These are phyloP conservation scores for Paramecium caudatum DNA, from an alignment of 73 alveolate genomes.

Conservation along the genomic window DNA sequence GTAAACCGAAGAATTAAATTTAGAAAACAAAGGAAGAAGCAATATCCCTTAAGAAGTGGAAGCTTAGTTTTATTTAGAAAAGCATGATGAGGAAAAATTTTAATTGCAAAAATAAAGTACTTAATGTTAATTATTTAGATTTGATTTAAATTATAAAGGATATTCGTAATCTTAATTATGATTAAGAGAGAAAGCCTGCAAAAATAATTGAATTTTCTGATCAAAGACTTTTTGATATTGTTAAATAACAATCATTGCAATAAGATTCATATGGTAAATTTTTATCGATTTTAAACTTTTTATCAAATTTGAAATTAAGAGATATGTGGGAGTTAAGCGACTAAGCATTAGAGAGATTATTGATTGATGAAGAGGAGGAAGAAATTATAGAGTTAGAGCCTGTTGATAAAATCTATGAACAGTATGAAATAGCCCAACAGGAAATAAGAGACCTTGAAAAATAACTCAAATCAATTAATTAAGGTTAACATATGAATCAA, in stretches of 20 bases:
- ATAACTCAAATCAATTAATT: not conserved
- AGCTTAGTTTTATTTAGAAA: constrained; percentile 13
- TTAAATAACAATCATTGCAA: not conserved
- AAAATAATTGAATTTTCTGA: constrained; percentile 34
- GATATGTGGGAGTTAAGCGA: constrained; percentile 39
- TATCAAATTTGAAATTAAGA: not conserved
- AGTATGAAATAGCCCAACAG: not conserved
- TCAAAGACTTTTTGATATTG: not conserved
- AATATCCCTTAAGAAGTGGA: constrained; percentile 1
- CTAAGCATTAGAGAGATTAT: not conserved
- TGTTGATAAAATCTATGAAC: not conserved
- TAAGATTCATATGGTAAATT: constrained; percentile 3
- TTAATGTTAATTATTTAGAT: not conserved
- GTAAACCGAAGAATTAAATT: not conserved
- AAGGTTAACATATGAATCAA: not conserved
- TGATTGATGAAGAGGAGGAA: constrained; percentile 22
- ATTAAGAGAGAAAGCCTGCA: not conserved
- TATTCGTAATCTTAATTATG: constrained; percentile 10
- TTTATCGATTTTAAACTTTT: not conserved
- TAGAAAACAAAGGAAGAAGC: not conserved
- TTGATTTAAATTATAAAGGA: not conserved
- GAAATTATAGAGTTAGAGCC: constrained; percentile 1
- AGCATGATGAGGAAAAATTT: constrained; percentile 14
- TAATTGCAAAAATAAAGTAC: not conserved
- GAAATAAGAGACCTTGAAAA: constrained; percentile 12